Conservation (phyloP, 352 stramenopile genomes). For the Globisporangium rhizosaccharum region DNA sequence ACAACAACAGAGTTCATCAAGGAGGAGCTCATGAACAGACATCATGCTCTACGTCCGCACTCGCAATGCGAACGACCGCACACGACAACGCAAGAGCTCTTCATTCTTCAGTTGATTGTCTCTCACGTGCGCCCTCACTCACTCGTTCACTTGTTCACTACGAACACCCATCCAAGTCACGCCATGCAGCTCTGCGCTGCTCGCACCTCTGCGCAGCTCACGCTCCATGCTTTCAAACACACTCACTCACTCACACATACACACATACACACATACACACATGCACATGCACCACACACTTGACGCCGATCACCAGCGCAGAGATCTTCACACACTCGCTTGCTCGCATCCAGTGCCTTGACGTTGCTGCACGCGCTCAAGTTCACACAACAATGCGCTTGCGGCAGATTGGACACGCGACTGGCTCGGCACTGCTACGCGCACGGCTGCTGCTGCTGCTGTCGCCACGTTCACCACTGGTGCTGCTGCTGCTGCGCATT, state of each 20-base stretch:
- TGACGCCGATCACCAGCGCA: background rate
- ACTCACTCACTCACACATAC: no score
- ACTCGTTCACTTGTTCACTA: background rate
- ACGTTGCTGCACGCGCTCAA: background rate
- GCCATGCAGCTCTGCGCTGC: no score
- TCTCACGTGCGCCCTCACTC: background rate
- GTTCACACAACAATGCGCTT: constrained; percentile 1
- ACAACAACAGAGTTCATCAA: no score
- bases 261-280: no score
- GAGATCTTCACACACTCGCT: background rate
- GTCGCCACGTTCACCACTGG: background rate
- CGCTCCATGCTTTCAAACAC: no score
- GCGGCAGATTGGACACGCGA: constrained; percentile 12
- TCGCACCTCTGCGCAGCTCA: no score
- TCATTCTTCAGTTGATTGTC: background rate
- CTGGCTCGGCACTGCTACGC: background rate
- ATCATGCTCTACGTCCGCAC: no score
- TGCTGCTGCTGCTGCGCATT: background rate
- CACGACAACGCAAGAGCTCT: no score
- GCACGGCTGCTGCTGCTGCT: background rate
- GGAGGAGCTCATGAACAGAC: no score
- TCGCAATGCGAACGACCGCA: no score
- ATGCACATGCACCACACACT: background rate
- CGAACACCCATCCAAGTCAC: background rate
- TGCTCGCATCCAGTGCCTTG: no score